Base-by-base conservation (phyloP, 1,139 yeast genomes). In the Candida freyschussii region DNA sequence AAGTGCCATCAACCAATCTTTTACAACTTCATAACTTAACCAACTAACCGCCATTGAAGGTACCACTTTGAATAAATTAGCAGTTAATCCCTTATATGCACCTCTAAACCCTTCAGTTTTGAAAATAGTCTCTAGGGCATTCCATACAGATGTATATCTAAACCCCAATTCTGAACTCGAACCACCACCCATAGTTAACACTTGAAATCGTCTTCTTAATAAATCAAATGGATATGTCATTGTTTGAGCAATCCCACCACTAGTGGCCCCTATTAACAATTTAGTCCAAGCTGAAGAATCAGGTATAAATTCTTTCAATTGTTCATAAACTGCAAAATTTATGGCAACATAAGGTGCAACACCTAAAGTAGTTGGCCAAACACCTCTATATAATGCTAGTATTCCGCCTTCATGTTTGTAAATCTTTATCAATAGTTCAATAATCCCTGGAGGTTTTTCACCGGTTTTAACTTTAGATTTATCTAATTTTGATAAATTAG, bases 11-110 rank as follows among this genome's bases (percentile, higher is more conserved):
- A 60, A 29, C 20, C 48, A 43, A 23, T 59, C 78, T 50, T 70
- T 71, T 16, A 82, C 65, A 25, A 75, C 57, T 55, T 89, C 97
- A 58, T 83, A 89, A 41, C 84, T 76, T 39, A 84, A 65, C 96
- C 96, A 91, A 41, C 89, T 83, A 14, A 89, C 87, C 3, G 97
- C 97, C 91, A 89, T 89, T 7, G 93, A 79, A 0, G 96, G 96
- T 24, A 86, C 84, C 4, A 89, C 93, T 56, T 89, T 89, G 62
- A 86, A 79, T 54, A 89, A 66, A 53, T 89, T 89, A 3, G 96
- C 95, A 3, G 82, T 72, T 52, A 89, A 69, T 0, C 97, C 97
- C 54, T 81, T 84, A 63, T 86, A 89, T 24, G 91, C 75, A 2
- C 97, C 98, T 30, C 58, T 61, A 38, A 75, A 45, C 1, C 97